Evolutionary conservation across 148 eudicot genomes (phyloP), one percentile per base, ranked within the genome.

Genomic region (Nepenthes mirabilis): DNA sequence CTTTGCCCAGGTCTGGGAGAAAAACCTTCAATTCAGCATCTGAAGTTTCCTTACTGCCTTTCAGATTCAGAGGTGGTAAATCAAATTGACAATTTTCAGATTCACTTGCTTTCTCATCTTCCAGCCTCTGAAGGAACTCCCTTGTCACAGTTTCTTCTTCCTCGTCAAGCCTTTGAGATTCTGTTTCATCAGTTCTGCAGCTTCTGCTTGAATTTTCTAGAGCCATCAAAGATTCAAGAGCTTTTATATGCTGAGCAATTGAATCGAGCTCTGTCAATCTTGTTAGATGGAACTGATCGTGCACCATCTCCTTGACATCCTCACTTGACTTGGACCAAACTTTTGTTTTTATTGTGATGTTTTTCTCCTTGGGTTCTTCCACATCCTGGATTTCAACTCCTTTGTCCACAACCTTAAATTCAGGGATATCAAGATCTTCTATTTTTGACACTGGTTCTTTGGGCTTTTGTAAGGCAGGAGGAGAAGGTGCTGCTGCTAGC

Each of bases 71-170:
- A 11, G 74, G 57, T 35, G 79, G 71, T 6, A 36, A 56, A 49
- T 74, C 73, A 14, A 37, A 36, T 33, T 64, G 70, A 50, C 57
- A 34, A 12, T 62, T n/a, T 35, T 59, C 59, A 5, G 59, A 37
- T 56, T 73, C 71, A 14, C 48, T 56, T 9, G 57, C 69, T 13
- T 72, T 86, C 47, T 76, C 80, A 40, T 56, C 70, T 70, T 91
- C 96, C 4, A 93, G 87, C 96, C 82, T 73, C 69, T 88, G 96
- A 55, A 93, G 86, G 49, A 93, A 93, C 60, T 93, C 96, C 74
- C 70, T 74, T 2, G 98, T 93, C 2, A 93, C 98, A 23, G 74
- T 80, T 49, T 93, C 98, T 70, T 93, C 98, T 0, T 93, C 91
- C 13, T 88, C 81, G 43, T 91, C 95, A 36, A 93, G 73, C 57